These are phyloP conservation scores for Pseudogymnoascus sp. DNA, from an alignment of 2,329 filamentous ascomycete species.

Conservation along the genomic window DNA sequence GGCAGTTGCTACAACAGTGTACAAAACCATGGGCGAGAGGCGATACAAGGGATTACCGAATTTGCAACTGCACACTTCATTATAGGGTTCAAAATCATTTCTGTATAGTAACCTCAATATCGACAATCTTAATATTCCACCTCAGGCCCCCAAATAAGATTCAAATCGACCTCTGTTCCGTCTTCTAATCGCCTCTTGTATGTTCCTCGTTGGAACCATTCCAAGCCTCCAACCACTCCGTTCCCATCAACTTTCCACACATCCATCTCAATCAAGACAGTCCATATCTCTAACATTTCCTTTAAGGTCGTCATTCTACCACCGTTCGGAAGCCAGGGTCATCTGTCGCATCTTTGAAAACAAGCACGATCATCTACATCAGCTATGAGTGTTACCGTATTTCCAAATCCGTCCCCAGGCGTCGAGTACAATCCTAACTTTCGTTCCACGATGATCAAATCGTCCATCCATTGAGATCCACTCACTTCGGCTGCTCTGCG, in stretches of 20 bases:
- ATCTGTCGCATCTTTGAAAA: neutral
- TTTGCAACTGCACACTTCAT: neutral
- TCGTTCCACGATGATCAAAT: neutral
- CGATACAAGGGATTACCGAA: neutral
- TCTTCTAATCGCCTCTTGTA: neutral
- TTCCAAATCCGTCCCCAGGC: neutral
- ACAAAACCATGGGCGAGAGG: neutral
- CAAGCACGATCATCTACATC: neutral
- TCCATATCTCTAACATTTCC: neutral
- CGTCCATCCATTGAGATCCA: neutral
- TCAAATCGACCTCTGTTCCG: neutral
- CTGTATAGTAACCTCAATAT: neutral
- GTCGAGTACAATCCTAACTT: neutral
- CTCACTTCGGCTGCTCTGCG: neutral
- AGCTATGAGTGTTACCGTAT: neutral
- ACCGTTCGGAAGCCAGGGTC: neutral
- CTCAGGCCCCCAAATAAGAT: neutral
- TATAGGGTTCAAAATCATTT: neutral
- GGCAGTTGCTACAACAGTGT: too few species aligned
- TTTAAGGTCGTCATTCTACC: neutral
- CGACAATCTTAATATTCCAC: neutral
- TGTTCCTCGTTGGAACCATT: neutral
- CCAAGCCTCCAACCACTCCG: neutral
- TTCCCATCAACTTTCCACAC: neutral
- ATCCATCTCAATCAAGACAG: neutral